These are phyloP conservation scores for Diaporthe vaccinii DNA, from an alignment of 2,329 filamentous ascomycete species.

Conservation along the genomic window DNA sequence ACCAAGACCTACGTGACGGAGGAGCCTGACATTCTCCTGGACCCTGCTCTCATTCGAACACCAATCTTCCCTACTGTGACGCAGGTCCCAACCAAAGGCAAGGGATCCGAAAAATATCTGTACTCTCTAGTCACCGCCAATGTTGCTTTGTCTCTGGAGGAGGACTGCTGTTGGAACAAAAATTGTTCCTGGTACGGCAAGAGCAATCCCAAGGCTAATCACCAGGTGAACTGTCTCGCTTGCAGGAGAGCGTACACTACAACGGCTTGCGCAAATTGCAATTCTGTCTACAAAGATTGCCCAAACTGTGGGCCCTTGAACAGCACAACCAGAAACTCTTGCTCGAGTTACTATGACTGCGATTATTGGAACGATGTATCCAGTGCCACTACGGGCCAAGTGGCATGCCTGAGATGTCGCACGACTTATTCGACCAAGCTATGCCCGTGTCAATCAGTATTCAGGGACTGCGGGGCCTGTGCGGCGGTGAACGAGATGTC, in stretches of 20 bases:
- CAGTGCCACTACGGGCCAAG: neutral
- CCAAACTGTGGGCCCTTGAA: neutral
- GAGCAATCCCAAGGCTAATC: fast-evolving
- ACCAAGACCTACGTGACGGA: slow-evolving; percentile 32
- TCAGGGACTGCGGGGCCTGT: neutral
- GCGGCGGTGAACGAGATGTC: fast-evolving
- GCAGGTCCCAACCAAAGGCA: neutral
- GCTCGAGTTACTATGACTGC: neutral
- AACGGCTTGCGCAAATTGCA: neutral
- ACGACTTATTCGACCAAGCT: fast-evolving
- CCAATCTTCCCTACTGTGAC: neutral
- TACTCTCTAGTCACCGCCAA: neutral
- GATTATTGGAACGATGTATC: too few species aligned
- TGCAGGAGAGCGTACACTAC: neutral
- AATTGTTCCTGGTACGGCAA: neutral
- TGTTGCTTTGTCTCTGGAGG: fast-evolving
- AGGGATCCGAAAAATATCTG: neutral
- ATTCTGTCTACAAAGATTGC: neutral
- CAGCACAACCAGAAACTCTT: fast-evolving
- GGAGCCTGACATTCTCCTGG: slow-evolving; percentile 32
- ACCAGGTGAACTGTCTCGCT: neutral
- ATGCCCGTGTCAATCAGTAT: neutral
- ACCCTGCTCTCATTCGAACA: neutral
- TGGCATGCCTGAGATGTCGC: neutral
- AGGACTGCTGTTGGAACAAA: neutral